phyloP scores from a whole-genome alignment of 129 eudicot species.

The Rutidosis leptorrhynchoides region DNA sequence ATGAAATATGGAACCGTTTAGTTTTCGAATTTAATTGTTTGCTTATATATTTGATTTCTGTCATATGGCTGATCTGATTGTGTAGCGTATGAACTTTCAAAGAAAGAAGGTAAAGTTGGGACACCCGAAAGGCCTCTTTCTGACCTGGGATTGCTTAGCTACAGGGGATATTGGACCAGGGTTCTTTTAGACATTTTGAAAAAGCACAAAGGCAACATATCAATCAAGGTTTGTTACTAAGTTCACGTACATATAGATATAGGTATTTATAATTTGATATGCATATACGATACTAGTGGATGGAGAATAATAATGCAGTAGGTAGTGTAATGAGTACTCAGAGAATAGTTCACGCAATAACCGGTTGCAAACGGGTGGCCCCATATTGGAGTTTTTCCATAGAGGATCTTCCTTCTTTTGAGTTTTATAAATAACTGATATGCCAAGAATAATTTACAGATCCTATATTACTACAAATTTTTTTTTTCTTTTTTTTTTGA shows the following conservation, averaged over 20 bases:
- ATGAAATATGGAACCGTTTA: not conserved
- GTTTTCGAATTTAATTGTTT: not conserved
- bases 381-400: too few relatives aligned
- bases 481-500: too few relatives aligned
- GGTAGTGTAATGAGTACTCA: not conserved
- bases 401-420: too few relatives aligned
- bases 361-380: too few relatives aligned
- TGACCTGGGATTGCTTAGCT: constrained; percentile 88
- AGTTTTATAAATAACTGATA: too few relatives aligned
- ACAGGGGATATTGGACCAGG: constrained; percentile 96
- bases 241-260: not conserved
- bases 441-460: too few relatives aligned
- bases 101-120: constrained; percentile 96
- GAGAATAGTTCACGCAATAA: too few relatives aligned
- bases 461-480: too few relatives aligned
- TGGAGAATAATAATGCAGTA: not conserved
- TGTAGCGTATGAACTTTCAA: constrained; percentile 91
- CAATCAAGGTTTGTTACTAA: constrained; percentile 63
- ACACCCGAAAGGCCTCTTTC: constrained; percentile 98
- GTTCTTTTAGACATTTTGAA: constrained; percentile 90
- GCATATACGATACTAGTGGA: not conserved
- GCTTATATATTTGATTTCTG: constrained; percentile 5
- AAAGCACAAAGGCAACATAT: constrained; percentile 97
- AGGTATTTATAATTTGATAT: not conserved
- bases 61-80: constrained; percentile 8